Evolutionary conservation across 2,329 filamentous ascomycete genomes (phyloP).

Genomic region (Exutisphaerella laricina): DNA sequence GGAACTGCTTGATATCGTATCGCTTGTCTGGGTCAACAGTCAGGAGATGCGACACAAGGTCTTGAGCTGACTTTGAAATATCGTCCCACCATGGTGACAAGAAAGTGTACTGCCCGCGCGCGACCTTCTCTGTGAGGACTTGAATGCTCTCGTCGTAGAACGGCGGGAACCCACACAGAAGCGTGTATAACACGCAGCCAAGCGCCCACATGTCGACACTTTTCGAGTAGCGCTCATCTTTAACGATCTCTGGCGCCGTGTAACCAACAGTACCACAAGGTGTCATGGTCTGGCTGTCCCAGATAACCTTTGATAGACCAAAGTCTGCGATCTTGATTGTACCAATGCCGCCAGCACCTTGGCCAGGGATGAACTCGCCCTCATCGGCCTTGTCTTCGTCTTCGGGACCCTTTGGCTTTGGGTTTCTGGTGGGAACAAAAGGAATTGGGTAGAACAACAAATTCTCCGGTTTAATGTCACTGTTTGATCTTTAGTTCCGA

Average conservation of each 20-base stretch:
- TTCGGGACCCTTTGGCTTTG: constrained; percentile 74
- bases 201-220: constrained; percentile 99
- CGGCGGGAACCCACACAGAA: constrained; percentile 94
- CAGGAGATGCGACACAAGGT: constrained; percentile 86
- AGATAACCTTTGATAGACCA: constrained; percentile 93
- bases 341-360: constrained; percentile 85
- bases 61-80: constrained; percentile 90
- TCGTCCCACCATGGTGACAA: constrained; percentile 99
- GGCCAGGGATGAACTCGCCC: constrained; percentile 78
- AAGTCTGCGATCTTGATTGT: constrained; percentile 98
- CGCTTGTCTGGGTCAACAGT: constrained; percentile 94
- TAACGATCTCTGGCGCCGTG: constrained; percentile 96
- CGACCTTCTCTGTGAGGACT: constrained; percentile 94
- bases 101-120: constrained; percentile 94
- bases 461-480: constrained; percentile 98
- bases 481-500: too few relatives aligned
- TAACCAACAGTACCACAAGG: constrained; percentile 99
- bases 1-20: constrained; percentile 87
- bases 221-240: constrained; percentile 97
- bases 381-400: constrained; percentile 98
- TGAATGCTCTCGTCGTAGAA: constrained; percentile 99
- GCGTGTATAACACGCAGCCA: constrained; percentile 91
- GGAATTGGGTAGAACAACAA: constrained; percentile 85
- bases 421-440: constrained; percentile 70
- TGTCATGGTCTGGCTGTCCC: constrained; percentile 98